Percentiles rank a stretch among this genome's conserved stretches.
Conservation (phyloP, 106 monocot genomes). For the Agapanthus africanus region DNA sequence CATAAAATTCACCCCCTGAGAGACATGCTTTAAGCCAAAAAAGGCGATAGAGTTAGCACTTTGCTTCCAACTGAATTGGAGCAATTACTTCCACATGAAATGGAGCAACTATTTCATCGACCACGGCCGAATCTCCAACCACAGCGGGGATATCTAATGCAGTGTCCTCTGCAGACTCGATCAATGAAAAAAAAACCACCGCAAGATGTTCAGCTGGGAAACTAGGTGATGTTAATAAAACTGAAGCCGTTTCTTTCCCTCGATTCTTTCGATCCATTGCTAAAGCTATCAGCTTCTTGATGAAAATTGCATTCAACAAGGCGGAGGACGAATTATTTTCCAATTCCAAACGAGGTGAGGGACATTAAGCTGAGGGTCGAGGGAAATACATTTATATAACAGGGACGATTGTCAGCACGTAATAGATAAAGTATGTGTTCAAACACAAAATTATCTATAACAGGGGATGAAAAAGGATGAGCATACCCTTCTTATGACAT, state of each 20-base stretch:
- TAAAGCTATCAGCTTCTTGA: conserved; percentile 76
- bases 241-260: conserved; percentile 75
- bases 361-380: too few species aligned
- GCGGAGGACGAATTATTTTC: conserved; percentile 18
- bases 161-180: conserved; percentile 56
- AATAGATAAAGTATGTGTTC: too few species aligned
- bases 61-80: conserved; percentile 19
- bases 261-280: conserved; percentile 72
- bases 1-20: conserved; percentile 56
- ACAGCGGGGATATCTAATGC: conserved; percentile 52
- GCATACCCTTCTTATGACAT: conserved; percentile 23
- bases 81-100: conserved; percentile 41
- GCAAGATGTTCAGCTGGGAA: conserved; percentile 49
- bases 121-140: conserved; percentile 53
- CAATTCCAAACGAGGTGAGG: conserved; percentile 27
- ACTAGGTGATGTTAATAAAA: conserved; percentile 40
- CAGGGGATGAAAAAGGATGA: background rate
- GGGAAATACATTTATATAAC: too few species aligned
- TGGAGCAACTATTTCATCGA: conserved; percentile 70
- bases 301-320: conserved; percentile 40
- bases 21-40: conserved; percentile 36
- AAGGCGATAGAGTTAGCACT: conserved; percentile 32
- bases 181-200: conserved; percentile 36
- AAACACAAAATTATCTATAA: background rate
- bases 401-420: too few species aligned